A percentile compares a stretch with the other conserved stretches of the same genome.
Conservation (phyloP, 441 rosid species). For the Corymbia citriodora region DNA sequence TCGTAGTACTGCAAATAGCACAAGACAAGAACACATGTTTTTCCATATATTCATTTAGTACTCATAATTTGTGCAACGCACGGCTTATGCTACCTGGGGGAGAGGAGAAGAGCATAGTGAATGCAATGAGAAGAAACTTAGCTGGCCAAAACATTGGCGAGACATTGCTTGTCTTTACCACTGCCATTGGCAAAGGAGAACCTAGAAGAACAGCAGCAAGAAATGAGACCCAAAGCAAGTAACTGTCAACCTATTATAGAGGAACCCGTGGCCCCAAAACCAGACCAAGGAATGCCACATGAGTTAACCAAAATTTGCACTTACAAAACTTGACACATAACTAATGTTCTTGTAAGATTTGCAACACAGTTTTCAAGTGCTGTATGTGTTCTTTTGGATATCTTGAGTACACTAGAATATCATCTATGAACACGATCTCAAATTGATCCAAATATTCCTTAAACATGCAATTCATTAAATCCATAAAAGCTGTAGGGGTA, state of each 20-base stretch:
- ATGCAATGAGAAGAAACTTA: conserved; percentile 20
- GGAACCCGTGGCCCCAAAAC: conserved; percentile 82
- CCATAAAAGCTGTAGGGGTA: too few relatives aligned
- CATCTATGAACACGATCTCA: too few relatives aligned
- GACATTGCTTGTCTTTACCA: conserved; percentile 15
- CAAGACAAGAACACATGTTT: background rate
- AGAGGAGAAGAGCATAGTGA: background rate
- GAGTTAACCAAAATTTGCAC: too few relatives aligned
- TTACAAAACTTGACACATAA: too few relatives aligned
- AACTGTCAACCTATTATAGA: conserved; percentile 56
- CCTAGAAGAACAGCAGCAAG: conserved; percentile 20
- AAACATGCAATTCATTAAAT: too few relatives aligned
- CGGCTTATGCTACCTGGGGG: background rate
- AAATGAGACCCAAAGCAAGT: conserved; percentile 12
- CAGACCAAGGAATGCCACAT: conserved; percentile 4
- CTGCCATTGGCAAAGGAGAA: conserved; percentile 30
- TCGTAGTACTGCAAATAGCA: background rate
- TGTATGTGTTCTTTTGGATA: too few relatives aligned
- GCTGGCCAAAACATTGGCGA: conserved; percentile 14
- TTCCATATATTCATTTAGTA: background rate
- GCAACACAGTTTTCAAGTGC: too few relatives aligned
- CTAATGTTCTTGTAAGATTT: too few relatives aligned
- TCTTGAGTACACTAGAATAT: too few relatives aligned
- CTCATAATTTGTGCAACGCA: background rate
- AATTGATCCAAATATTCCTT: too few relatives aligned